A percentile compares a stretch with the other conserved stretches of the same genome.
Evolutionary conservation across 345 rosid genomes (phyloP).

Genomic region (Acer saccharum): DNA sequence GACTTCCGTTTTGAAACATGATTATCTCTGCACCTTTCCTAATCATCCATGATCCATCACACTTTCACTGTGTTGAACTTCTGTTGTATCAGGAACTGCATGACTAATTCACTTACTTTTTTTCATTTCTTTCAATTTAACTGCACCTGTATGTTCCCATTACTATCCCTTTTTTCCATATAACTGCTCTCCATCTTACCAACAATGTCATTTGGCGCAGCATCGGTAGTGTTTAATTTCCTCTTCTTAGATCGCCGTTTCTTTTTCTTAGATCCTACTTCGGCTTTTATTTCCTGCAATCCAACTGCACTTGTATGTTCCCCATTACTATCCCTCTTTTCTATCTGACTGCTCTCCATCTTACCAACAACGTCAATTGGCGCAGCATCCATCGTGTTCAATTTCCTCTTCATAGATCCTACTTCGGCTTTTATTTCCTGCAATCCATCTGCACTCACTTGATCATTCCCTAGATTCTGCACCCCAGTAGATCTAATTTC

Average conservation of each 20-base stretch:
- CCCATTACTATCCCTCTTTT: neutral
- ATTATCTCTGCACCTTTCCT: no score
- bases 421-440: neutral
- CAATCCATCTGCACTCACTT: neutral
- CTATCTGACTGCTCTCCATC: neutral
- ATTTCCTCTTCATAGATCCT: neutral
- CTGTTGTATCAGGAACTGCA: neutral
- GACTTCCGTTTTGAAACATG: no score
- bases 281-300: neutral
- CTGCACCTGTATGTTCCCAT: neutral
- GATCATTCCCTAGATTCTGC: neutral
- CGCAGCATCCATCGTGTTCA: neutral
- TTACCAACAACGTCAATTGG: neutral
- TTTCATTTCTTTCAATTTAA: neutral
- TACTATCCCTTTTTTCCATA: neutral
- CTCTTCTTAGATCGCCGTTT: neutral
- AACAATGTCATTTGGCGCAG: neutral
- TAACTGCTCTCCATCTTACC: neutral
- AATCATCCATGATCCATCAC: no score
- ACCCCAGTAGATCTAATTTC: neutral
- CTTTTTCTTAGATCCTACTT: neutral
- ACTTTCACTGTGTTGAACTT: neutral
- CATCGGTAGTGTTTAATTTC: neutral
- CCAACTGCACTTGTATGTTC: neutral
- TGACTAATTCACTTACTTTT: neutral